Evolutionary conservation across 805 yeast species (phyloP), one percentile per base, ranked within the genome.

Genomic region (Monosporozyma yasuniensis): DNA sequence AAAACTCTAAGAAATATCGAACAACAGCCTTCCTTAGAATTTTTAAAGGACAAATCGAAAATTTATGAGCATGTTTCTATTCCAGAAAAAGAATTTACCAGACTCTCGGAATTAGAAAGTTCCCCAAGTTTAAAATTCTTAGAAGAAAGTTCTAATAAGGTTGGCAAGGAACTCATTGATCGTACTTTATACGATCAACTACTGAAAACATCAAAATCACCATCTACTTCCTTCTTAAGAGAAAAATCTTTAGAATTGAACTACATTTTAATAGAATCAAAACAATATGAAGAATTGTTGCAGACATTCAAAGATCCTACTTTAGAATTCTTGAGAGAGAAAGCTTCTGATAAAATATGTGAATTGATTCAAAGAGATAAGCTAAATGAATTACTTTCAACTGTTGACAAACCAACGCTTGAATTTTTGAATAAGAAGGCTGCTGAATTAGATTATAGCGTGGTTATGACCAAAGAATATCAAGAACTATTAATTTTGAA

Each of bases 11-110:
- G 46, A n/a, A 62, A 42, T 12, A 16, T 35, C 18, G 12, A 25
- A 23, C 22, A 35, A 10, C 16, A 25, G 1, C 68, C 68, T 1
- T 54, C 57, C 2, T 22, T 65, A 5, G 58, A 59, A 9, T 39
- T 39, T 39, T 39, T 39, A 27, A 39, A 19, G 8, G 19, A 43
- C 52, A 42, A 42, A 42, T 25, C 37, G 11, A 25, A 22, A 7
- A 4, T 12, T 1, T 44, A 54, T 5, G 61, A 62, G 10, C 4
- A 27, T 14, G 9, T 16, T 4, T 9, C 25, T 4, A 16, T 28
- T 9, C 18, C 22, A 16, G 16, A 42, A 10, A 14, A 42, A 6
- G 30, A 35, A 18, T 16, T 35, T 7, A 16, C 5, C 22, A 35
- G 39, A 18, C 22, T 35, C 5, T 19, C 23, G 4, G 27, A 30